phyloP scores from a whole-genome alignment of 2,329 filamentous ascomycete genomes.

The Emergomyces pasteurianus region DNA sequence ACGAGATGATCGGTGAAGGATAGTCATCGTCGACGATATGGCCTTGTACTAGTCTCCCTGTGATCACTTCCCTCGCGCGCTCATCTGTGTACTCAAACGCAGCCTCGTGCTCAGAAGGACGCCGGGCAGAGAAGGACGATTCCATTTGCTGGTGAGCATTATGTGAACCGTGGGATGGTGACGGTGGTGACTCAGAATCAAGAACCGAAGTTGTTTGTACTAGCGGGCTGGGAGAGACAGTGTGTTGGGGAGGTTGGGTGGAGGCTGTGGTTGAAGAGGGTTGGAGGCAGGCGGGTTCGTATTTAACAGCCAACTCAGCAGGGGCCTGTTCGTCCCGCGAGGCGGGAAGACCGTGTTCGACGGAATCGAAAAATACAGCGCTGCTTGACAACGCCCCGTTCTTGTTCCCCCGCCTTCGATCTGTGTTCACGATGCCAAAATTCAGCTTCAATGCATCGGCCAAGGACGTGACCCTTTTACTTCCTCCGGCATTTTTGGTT shows the following conservation, averaged over 20 bases:
- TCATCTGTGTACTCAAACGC: conserved; percentile 58
- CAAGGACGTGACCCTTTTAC: conserved; percentile 90
- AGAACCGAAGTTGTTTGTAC: background rate
- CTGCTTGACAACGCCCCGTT: conserved; percentile 60
- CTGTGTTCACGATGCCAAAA: conserved; percentile 72
- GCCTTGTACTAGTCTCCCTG: conserved; percentile 79
- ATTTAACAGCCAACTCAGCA: background rate
- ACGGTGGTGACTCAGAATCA: background rate
- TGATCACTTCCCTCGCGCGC: conserved; percentile 78
- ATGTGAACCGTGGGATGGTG: background rate
- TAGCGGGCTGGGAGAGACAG: background rate
- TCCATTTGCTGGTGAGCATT: background rate
- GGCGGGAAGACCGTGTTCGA: conserved; percentile 31
- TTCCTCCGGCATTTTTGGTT: conserved; percentile 95
- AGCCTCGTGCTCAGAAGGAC: conserved; percentile 31
- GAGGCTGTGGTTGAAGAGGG: background rate
- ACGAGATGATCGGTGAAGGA: conserved; percentile 59
- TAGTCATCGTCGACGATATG: conserved; percentile 94
- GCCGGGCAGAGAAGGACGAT: conserved; percentile 20
- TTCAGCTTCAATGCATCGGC: conserved; percentile 94
- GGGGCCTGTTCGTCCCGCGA: conserved; percentile 9
- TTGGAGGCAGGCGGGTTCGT: background rate
- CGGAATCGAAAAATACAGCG: conserved; percentile 59
- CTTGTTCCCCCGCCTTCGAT: conserved; percentile 40
- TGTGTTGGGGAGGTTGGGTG: background rate